A percentile compares a stretch with the other conserved stretches of the same genome.
Evolutionary conservation across 2,329 filamentous ascomycete genomes (phyloP).

Genomic region (Colletotrichum coccodes): DNA sequence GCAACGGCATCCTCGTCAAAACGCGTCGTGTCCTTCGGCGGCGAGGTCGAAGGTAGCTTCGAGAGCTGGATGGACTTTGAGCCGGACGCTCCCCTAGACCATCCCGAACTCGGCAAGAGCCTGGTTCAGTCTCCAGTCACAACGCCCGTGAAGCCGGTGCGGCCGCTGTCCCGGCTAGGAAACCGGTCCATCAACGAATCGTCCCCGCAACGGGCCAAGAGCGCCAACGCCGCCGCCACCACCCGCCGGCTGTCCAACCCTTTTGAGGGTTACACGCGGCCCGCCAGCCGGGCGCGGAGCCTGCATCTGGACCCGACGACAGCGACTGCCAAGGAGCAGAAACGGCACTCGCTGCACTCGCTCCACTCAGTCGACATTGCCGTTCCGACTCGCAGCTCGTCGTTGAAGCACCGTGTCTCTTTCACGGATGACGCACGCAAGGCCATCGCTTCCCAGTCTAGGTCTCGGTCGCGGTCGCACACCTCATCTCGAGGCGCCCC

Average conservation of each 20-base stretch:
- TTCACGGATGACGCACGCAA: constrained; percentile 26
- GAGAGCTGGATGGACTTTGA: constrained; percentile 36
- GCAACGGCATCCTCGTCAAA: constrained; percentile 38
- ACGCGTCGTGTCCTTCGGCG: constrained; percentile 19
- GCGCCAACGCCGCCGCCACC: constrained; percentile 27
- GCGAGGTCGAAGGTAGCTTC: constrained; percentile 17
- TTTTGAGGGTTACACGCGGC: constrained; percentile 29
- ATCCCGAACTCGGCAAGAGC: constrained; percentile 31
- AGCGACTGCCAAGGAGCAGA: constrained; percentile 3
- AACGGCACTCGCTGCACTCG: constrained; percentile 7
- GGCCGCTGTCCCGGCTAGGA: constrained; percentile 27
- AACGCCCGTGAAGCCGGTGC: constrained; percentile 29
- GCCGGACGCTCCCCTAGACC: constrained; percentile 27
- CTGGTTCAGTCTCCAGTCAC: constrained; percentile 23
- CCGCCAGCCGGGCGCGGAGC: constrained; percentile 30
- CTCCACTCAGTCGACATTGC: constrained; percentile 23
- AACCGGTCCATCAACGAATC: constrained; percentile 28
- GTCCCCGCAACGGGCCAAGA: constrained; percentile 26
- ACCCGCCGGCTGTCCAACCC: constrained; percentile 22
- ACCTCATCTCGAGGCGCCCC: background rate
- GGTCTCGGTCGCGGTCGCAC: constrained; percentile 18
- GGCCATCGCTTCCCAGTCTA: constrained; percentile 8
- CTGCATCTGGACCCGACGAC: constrained; percentile 17
- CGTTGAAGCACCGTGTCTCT: constrained; percentile 27
- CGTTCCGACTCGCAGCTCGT: constrained; percentile 31